Base-by-base conservation (phyloP, 2,329 filamentous ascomycete genomes). In the Colletotrichum caudatum region DNA sequence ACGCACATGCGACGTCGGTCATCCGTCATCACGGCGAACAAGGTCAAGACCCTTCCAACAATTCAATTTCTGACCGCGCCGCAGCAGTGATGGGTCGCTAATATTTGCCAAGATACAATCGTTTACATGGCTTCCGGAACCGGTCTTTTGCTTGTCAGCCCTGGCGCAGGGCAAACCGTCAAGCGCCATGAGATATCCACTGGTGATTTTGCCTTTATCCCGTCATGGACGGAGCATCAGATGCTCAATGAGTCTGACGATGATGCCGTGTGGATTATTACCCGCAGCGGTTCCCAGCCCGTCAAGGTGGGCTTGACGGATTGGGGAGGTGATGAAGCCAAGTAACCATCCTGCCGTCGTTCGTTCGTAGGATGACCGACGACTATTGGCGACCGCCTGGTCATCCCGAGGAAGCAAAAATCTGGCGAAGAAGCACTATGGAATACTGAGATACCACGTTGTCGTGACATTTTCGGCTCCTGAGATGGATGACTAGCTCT, bases 11-110 rank as follows among this genome's bases (percentile, higher is more conserved):
- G 37, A 81, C 85, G 2, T 90, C 90, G 0, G 86, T 88, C 7
- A 84, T 94, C 29, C 90, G 92, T 74, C 92, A 94, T 76, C 90
- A 93, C 76, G 91, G 90, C 66, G 87, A 90, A 77, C 90, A 93
- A 84, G 88, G 88, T 90, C 77, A 76, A 83, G 35, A 48, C 16
- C 23, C n/a, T 51, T 35, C 44, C 35, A 3, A 7, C 20, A 14
- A 48, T 3, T 14, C 20, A 11, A 41, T 33, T 18, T 60, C 20
- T 60, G 2, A 23, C 33, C 39, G 29, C 39, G 23, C 50, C 8
- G 39, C 18, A 33, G 9, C 39, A n/a, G 48, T 20, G 44, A 66
- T 58, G 48, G 46, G 39, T 58, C 60, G 74, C 71, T 64, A 53
- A 69, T 66, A 37, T 70, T 23, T 72, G 69, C 54, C 65, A 72